Evolutionary conservation across 306 rosid species (phyloP), one percentile per base, ranked within the genome.

Genomic region (Quercus gilva): DNA sequence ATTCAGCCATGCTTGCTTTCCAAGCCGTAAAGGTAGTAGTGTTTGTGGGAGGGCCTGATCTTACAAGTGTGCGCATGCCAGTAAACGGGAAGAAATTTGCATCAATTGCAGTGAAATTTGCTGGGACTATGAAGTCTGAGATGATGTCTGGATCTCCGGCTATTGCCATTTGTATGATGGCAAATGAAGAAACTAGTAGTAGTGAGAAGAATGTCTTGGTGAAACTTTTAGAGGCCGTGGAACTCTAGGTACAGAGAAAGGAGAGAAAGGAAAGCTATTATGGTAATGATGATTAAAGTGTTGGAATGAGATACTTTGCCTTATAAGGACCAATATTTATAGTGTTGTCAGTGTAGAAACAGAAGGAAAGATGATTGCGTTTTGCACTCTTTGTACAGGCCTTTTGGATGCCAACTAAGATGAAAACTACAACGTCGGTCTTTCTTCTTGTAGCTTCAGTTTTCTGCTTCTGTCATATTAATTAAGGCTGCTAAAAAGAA

Each of bases 61-160:
- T 83, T 0, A 78, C 41, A 3, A 87, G 76, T 17, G 20, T 43
- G 0, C 92, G 84, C 0, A 87, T n/a, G 57, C 88, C 89, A 0
- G 84, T 85, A 73, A 33, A 85, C 19, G 92, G 86, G 89, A 92
- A 92, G 81, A 81, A 90, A 70, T 35, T 78, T 1, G 81, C 88
- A 10, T 82, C 80, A 2, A 69, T 5, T 37, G 23, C 53, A 26
- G 45, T 37, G 23, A 55, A 73, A 21, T 55, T 49, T 2, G 65
- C 74, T 1, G 86, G 92, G 26, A 29, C 31, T 61, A 88, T 21
- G 81, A 80, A 85, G 60, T 91, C 91, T 0, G 80, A 29, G 1
- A 87, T 79, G 4, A 89, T 89, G 65, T 89, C 74, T 0, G 92
- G 90, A 56, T 91, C 92, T 33, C 82, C 76, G 0, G 85, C 84